Evolutionary conservation across 495 filamentous ascomycete genomes (phyloP).

Genomic region (Aspergillus coremiiformis): DNA sequence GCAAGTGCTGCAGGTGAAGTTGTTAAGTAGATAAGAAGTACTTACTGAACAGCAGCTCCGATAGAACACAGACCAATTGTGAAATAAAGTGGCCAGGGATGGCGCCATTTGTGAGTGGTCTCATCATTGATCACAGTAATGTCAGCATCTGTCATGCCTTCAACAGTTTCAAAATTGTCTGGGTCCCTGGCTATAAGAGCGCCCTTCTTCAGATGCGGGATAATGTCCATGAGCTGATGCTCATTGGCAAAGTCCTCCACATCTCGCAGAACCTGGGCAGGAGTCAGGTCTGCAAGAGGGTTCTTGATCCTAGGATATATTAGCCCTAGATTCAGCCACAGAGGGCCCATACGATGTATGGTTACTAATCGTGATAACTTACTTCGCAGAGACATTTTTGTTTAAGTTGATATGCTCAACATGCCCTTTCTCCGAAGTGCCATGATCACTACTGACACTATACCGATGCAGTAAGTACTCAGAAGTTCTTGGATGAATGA

Average conservation of each 20-base stretch:
- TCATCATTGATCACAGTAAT: conserved; percentile 48
- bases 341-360: no score
- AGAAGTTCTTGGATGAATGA: not conserved
- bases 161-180: conserved; percentile 44
- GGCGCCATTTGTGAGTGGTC: conserved; percentile 54
- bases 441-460: conserved; percentile 17
- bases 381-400: conserved; percentile 45
- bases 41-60: conserved; percentile 59
- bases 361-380: conserved; percentile 16
- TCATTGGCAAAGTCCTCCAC: conserved; percentile 49
- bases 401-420: conserved; percentile 41
- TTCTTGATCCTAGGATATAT: conserved; percentile 48
- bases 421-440: conserved; percentile 25
- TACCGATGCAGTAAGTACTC: not conserved
- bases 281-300: conserved; percentile 50
- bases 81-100: conserved; percentile 57
- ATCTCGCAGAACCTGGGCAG: conserved; percentile 44
- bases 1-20: not conserved
- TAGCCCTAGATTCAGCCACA: no score
- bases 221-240: conserved; percentile 38
- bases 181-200: conserved; percentile 60
- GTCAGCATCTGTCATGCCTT: conserved; percentile 51
- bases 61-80: conserved; percentile 65
- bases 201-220: conserved; percentile 47
- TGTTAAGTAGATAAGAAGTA: not conserved